A percentile compares a stretch with the other conserved stretches of the same genome.
phyloP scores from a whole-genome alignment of 2,329 filamentous ascomycete genomes.

The Zymoseptoria brevis region DNA sequence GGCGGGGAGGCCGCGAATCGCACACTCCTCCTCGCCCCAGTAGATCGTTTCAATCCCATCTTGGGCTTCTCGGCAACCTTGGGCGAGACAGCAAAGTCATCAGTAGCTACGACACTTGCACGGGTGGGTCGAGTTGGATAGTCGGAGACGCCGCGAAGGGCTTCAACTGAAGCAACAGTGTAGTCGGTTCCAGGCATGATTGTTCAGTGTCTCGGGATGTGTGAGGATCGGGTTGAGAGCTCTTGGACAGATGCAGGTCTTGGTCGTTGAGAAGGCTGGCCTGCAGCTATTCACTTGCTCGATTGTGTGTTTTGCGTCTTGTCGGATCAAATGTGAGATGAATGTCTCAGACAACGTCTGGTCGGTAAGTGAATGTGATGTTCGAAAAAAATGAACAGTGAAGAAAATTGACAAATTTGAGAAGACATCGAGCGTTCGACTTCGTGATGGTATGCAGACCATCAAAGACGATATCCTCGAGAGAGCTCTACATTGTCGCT shows the following conservation, averaged over 20 bases:
- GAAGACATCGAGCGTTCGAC: constrained; percentile 1
- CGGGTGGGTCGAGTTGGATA: background rate
- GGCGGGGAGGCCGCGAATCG: constrained; percentile 8
- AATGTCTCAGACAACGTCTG: constrained; percentile 6
- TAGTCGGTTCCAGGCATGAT: constrained; percentile 2
- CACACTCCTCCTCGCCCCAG: constrained; percentile 6
- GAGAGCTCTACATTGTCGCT: background rate
- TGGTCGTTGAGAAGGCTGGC: background rate
- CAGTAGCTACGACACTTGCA: background rate
- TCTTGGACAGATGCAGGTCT: background rate
- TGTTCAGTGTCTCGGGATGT: background rate
- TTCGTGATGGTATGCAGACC: background rate
- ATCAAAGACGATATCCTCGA: background rate
- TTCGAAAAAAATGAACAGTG: background rate
- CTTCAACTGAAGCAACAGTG: constrained; percentile 1
- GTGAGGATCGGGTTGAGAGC: background rate
- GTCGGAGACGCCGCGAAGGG: background rate
- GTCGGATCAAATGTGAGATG: background rate
- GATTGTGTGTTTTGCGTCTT: background rate
- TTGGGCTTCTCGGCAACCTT: background rate
- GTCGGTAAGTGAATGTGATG: constrained; percentile 1
- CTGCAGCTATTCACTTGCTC: background rate
- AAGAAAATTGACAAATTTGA: constrained; percentile 2
- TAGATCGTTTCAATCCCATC: background rate
- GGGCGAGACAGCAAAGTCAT: constrained; percentile 5